Evolutionary conservation across 345 rosid genomes (phyloP), one percentile per base, ranked within the genome.

Genomic region (Heritiera fomes): DNA sequence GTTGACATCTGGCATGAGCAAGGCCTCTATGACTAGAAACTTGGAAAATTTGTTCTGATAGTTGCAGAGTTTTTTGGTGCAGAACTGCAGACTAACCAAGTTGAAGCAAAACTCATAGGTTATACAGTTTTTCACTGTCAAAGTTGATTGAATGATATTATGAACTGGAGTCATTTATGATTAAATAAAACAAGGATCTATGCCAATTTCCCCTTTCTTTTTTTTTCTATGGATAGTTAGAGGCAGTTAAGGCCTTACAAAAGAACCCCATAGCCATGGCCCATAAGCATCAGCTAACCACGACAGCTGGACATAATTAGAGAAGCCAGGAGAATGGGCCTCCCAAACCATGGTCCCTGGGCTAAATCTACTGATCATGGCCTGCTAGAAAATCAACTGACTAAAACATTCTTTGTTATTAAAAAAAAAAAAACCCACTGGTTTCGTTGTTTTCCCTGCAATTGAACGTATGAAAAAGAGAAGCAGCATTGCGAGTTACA

Each of bases 1-100:
- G 86, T 79, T 64, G 73, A 77, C 63, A 30, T 69, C 63, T 77
- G 73, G 79, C 79, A 50, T 13, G 79, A 77, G 73, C 73, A 77
- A 77, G 79, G 79, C 79, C 73, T 76, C 46, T 64, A 52, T 52
- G 79, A 77, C 79, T 77, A 65, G 71, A 76, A 32, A 17, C 15
- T 12, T 32, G 43, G 32, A 34, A 53, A 65, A 13, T 8, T 61
- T 11, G 30, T 75, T 74, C 7, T 15, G 14, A 11, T 30, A 50
- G 34, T 77, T 77, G 62, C 78, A 49, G 34, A 46, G 3, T 53
- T 49, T 75, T 75, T 75, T 75, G 58, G 15, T 61, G 38, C 78
- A 63, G 71, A 62, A 46, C 52, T 61, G 38, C 78, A 76, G 71
- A 62, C 46, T 52, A 17, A 55, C 13, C 47, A 8, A 64, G 45